A percentile compares a stretch with the other conserved stretches of the same genome.
phyloP scores from a whole-genome alignment of 2,329 filamentous ascomycete genomes.

The Botrytis pseudocinerea region DNA sequence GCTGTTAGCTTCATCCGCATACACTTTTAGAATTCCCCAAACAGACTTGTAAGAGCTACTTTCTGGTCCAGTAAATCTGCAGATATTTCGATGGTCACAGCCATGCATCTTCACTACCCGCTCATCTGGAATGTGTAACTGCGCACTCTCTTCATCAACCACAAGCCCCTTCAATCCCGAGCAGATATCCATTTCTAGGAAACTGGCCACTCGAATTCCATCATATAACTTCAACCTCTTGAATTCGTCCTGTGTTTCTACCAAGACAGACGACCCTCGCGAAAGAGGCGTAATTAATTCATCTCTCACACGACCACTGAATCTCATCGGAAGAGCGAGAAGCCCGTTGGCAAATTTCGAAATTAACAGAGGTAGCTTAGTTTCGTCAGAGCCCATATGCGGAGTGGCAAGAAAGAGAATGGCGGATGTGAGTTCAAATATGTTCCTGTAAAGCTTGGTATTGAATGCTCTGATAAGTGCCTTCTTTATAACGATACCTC shows the following conservation, averaged over 20 bases:
- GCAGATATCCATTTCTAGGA: background rate
- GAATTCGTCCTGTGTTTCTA: slow-evolving; percentile 28
- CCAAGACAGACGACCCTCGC: slow-evolving; percentile 25
- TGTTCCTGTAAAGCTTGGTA: slow-evolving; percentile 27
- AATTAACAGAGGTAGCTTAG: slow-evolving; percentile 12
- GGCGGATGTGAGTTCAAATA: slow-evolving; percentile 35
- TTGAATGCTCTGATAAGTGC: slow-evolving; percentile 24
- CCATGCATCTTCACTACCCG: slow-evolving; percentile 19
- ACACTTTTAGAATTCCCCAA: slow-evolving; percentile 5
- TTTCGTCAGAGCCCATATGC: slow-evolving; percentile 41
- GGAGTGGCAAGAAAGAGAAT: slow-evolving; percentile 46
- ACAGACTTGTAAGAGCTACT: slow-evolving; percentile 8
- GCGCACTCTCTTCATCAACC: slow-evolving; percentile 23
- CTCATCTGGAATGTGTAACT: slow-evolving; percentile 15
- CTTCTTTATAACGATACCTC: slow-evolving; percentile 32
- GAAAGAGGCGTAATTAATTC: slow-evolving; percentile 26
- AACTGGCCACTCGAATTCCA: background rate
- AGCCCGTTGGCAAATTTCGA: slow-evolving; percentile 7
- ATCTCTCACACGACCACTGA: background rate
- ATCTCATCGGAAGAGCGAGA: background rate
- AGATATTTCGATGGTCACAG: slow-evolving; percentile 28
- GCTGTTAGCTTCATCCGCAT: slow-evolving; percentile 4
- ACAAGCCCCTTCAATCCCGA: background rate
- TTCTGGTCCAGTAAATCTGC: slow-evolving; percentile 24
- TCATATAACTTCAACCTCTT: background rate